phyloP scores from a whole-genome alignment of 208 protist species.

The Tritrichomonas foetus region DNA sequence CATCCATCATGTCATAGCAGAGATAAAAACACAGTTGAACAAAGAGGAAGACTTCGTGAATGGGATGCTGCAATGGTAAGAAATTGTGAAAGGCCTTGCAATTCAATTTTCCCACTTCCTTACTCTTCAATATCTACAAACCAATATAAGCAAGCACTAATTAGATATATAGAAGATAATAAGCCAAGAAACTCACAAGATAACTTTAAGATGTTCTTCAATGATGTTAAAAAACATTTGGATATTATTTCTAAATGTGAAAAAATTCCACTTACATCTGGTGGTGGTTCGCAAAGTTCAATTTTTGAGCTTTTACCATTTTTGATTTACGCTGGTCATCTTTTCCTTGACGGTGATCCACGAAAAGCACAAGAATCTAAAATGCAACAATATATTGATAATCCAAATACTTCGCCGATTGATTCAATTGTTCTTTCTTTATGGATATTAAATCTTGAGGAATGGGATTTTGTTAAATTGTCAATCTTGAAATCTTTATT shows the following conservation, averaged over 20 bases:
- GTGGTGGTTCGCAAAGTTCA: background rate
- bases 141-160: background rate
- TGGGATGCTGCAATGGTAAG: background rate
- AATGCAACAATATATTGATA: background rate
- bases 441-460: background rate
- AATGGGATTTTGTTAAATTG: background rate
- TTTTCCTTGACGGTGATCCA: background rate
- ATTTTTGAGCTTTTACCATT: background rate
- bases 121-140: background rate
- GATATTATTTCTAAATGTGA: background rate
- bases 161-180: background rate
- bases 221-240: background rate
- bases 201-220: background rate
- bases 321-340: background rate
- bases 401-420: background rate
- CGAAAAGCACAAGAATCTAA: background rate
- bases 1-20: background rate
- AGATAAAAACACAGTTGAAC: background rate
- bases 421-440: background rate
- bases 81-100: slow-evolving; percentile 17
- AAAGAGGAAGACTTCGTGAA: background rate
- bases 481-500: background rate
- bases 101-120: background rate
- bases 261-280: background rate
- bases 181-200: background rate